These are phyloP conservation scores for Salisapilia sapeloensis DNA, from an alignment of 352 stramenopile genomes.

Conservation along the genomic window DNA sequence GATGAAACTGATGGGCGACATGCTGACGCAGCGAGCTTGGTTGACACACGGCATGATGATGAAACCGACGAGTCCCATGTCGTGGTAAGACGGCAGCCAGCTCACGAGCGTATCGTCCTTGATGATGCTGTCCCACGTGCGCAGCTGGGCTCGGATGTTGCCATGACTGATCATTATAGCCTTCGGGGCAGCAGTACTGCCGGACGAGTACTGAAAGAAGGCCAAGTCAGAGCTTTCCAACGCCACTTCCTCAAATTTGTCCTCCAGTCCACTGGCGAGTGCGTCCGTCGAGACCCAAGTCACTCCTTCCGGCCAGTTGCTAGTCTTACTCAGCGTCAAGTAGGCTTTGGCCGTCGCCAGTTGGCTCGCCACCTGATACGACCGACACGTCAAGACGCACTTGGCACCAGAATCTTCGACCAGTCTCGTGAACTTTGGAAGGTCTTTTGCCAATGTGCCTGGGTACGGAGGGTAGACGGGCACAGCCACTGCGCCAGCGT, in stretches of 20 bases:
- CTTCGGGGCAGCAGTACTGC: constrained; percentile 65
- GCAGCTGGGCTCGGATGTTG: constrained; percentile 51
- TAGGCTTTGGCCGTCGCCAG: constrained; percentile 66
- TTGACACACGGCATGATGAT: constrained; percentile 48
- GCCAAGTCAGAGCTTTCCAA: constrained; percentile 36
- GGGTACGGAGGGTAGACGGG: constrained; percentile 67
- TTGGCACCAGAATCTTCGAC: constrained; percentile 45
- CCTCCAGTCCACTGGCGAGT: constrained; percentile 25
- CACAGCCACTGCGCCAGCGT: constrained; percentile 49
- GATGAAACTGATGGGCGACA: constrained; percentile 78
- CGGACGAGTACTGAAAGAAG: constrained; percentile 77
- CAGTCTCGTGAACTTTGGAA: constrained; percentile 66
- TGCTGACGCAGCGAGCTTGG: constrained; percentile 44
- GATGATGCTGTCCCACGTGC: constrained; percentile 56
- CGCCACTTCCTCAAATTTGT: constrained; percentile 19
- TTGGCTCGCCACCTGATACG: constrained; percentile 63
- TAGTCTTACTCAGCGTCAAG: constrained; percentile 22
- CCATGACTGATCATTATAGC: constrained; percentile 74
- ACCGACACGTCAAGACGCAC: constrained; percentile 56
- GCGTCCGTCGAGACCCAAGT: constrained; percentile 58
- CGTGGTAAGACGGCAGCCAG: constrained; percentile 71
- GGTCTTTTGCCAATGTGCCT: constrained; percentile 45
- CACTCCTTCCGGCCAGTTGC: constrained; percentile 43
- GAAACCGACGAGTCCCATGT: constrained; percentile 76
- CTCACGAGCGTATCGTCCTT: constrained; percentile 47